phyloP scores from a whole-genome alignment of 208 protist genomes.

The Spongospora subterranea region DNA sequence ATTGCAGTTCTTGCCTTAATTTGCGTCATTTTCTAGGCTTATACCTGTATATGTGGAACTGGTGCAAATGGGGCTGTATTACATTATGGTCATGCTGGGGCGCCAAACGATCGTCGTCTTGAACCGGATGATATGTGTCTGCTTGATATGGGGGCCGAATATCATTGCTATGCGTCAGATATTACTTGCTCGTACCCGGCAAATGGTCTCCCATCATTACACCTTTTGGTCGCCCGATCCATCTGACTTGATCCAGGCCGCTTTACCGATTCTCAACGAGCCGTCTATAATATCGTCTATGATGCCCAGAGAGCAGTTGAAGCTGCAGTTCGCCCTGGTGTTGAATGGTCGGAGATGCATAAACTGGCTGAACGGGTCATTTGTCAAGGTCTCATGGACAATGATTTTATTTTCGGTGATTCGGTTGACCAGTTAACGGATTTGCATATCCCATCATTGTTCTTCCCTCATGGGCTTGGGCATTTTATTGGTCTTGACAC shows the following conservation, averaged over 20 bases:
- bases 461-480: constrained; percentile 71
- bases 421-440: constrained; percentile 65
- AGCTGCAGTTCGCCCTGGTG: constrained; percentile 65
- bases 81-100: constrained; percentile 72
- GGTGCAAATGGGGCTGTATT: constrained; percentile 69
- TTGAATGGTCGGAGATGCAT: constrained; percentile 65
- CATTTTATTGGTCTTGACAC: constrained; percentile 73
- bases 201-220: constrained; percentile 59
- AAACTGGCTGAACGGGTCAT: constrained; percentile 58
- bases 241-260: constrained; percentile 54
- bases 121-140: constrained; percentile 70
- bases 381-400: neutral
- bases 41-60: constrained; percentile 71
- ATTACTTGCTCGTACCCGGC: constrained; percentile 76
- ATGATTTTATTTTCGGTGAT: constrained; percentile 57
- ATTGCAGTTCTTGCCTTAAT: too few species aligned
- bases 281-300: constrained; percentile 73
- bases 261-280: constrained; percentile 66
- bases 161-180: constrained; percentile 73
- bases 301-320: constrained; percentile 66
- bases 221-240: neutral
- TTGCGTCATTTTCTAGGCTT: constrained; percentile 57
- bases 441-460: constrained; percentile 52
- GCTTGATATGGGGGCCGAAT: constrained; percentile 76
- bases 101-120: constrained; percentile 67